Percentiles rank a stretch among this genome's conserved stretches.
Evolutionary conservation across 2,329 filamentous ascomycete species (phyloP).

Genomic region (Colletotrichum trifolii): DNA sequence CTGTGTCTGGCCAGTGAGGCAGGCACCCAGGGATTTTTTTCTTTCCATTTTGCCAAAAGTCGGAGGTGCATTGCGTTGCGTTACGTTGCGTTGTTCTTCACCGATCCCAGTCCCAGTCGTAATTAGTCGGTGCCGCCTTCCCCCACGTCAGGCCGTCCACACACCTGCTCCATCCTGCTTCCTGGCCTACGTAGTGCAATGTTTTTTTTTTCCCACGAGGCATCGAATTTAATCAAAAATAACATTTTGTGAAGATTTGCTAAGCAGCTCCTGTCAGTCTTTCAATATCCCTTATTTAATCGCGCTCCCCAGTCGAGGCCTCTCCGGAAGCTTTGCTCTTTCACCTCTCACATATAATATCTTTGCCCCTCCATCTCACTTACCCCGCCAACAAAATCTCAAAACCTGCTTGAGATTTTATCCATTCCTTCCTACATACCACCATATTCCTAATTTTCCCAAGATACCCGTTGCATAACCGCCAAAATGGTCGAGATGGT

Average conservation of each 20-base stretch:
- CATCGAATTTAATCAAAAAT: neutral
- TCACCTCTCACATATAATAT: slow-evolving; percentile 32
- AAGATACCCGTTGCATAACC: slow-evolving; percentile 4
- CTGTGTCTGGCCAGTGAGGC: neutral
- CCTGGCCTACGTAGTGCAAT: neutral
- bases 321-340: slow-evolving; percentile 34
- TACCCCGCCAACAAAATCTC: slow-evolving; percentile 26
- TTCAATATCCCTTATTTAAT: slow-evolving; percentile 16
- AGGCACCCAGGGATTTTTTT: slow-evolving; percentile 12
- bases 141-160: neutral
- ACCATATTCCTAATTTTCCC: neutral
- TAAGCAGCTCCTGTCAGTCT: slow-evolving; percentile 17
- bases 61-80: neutral
- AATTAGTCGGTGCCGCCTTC: neutral
- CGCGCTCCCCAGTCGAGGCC: slow-evolving; percentile 13
- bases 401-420: slow-evolving; percentile 2
- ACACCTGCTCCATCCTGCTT: no score
- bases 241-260: slow-evolving; percentile 16
- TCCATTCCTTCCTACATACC: neutral
- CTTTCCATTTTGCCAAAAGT: neutral
- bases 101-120: neutral
- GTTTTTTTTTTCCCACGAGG: slow-evolving; percentile 4
- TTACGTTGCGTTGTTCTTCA: neutral
- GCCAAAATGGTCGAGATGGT: slow-evolving; percentile 46
- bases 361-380: slow-evolving; percentile 24